These are phyloP conservation scores for Croton setiger DNA, from an alignment of 441 rosid genomes.

Conservation along the genomic window DNA sequence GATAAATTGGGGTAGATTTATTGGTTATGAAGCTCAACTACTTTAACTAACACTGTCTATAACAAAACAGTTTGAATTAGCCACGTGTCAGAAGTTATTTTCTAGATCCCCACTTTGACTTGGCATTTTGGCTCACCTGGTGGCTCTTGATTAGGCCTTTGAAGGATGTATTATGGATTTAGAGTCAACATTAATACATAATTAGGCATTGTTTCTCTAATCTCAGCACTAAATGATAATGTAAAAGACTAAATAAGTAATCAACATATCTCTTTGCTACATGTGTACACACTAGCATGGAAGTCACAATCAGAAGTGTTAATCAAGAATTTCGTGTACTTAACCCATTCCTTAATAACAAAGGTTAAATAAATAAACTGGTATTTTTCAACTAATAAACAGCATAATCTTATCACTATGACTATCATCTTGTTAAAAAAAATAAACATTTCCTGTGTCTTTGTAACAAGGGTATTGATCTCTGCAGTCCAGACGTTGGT, in stretches of 20 bases:
- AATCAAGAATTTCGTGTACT: not conserved
- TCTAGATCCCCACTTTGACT: constrained; percentile 23
- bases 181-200: not conserved
- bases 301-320: not conserved
- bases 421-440: too few species aligned
- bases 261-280: too few species aligned
- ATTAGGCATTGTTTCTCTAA: not conserved
- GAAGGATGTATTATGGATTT: not conserved
- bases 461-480: too few species aligned
- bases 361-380: not conserved
- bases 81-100: constrained; percentile 14
- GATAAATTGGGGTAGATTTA: constrained; percentile 22
- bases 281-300: too few species aligned
- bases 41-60: constrained; percentile 36
- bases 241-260: not conserved
- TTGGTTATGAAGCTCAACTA: constrained; percentile 64
- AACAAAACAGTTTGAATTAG: constrained; percentile 10
- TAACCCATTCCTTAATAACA: not conserved
- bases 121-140: not conserved
- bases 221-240: too few species aligned
- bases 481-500: too few species aligned
- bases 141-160: not conserved
- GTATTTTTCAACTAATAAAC: too few species aligned
- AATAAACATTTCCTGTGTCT: too few species aligned
- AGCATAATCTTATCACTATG: too few species aligned